Base-by-base conservation (phyloP, 352 stramenopile species). In the Phytophthora pinifolia region DNA sequence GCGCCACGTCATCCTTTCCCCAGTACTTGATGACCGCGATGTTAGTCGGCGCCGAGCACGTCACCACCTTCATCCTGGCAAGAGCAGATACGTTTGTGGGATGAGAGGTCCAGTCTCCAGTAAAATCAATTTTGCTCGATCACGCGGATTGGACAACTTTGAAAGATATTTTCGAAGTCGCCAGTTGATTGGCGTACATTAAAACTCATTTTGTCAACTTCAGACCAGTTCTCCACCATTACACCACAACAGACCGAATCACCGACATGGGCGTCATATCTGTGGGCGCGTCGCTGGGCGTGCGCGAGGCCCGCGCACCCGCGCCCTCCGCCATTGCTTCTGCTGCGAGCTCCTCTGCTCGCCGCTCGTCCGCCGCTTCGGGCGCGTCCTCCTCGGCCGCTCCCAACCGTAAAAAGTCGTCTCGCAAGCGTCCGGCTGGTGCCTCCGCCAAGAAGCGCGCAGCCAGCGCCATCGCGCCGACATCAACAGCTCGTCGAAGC, bases 11-110 rank as follows among this genome's bases (percentile, higher is more conserved):
- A 27, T 81, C 73, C 72, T 99, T 99, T 33, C 97, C 97, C 97
- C 97, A 99, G 77, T 99, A 99, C 75, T 98, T 98, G 70, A 99
- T 96, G 27, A 96, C 88, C 20, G 97, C 97, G 59, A 99, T 99
- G 73, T 99, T 99, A 15, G 96, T 98, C 7, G 95, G 94, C 49
- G 94, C 94, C 1, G 81, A 84, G 53, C 96, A 96, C 35, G 96
- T 98, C 31, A 66, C 79, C n/a, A 88, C 61, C 45, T 70, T 63
- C 62, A 91, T 78, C 27, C 6, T 44, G 42, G 18, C 1, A 33
- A 36, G 32, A 9, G 33, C 30, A 46, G 38, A 34, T 59, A n/a
- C n/a, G n/a, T n/a, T n/a, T n/a, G n/a, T n/a, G n/a, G n/a, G n/a
- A n/a, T n/a, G n/a, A n/a, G n/a, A n/a, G n/a, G n/a, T n/a, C n/a